Percentiles rank a stretch among this genome's conserved stretches.
phyloP scores from a whole-genome alignment of 148 eudicot species.

The Spergularia bocconei region DNA sequence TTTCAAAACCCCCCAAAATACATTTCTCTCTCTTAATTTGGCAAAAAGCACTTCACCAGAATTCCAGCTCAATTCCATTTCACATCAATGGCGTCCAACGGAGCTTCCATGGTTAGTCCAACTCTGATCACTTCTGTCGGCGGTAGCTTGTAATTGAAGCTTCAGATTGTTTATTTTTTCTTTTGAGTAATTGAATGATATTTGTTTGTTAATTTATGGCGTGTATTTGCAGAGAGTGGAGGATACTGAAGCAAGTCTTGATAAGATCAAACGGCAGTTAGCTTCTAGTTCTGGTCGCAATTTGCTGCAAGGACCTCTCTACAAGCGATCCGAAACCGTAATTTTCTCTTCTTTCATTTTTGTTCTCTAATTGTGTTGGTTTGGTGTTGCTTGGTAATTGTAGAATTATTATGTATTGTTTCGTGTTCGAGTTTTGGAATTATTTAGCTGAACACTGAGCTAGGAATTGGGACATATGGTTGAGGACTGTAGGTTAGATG shows the following conservation, averaged over 20 bases:
- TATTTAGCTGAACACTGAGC: constrained; percentile 16
- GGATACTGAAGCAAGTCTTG: constrained; percentile 64
- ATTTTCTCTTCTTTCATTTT: not conserved
- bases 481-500: not conserved
- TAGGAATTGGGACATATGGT: not conserved
- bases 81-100: constrained; percentile 56
- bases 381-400: not conserved
- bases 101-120: constrained; percentile 40
- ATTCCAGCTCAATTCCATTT: not conserved
- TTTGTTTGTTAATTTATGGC: not conserved
- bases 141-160: no score
- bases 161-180: no score
- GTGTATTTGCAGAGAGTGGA: constrained; percentile 49
- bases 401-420: not conserved
- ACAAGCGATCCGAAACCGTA: constrained; percentile 97
- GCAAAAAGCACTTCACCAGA: not conserved
- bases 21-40: no score
- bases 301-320: constrained; percentile 88
- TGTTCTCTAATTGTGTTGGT: not conserved
- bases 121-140: not conserved
- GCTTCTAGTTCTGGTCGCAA: constrained; percentile 79
- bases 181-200: not conserved
- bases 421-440: not conserved
- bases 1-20: no score
- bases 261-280: constrained; percentile 89